Evolutionary conservation across 2,329 filamentous ascomycete genomes (phyloP).

Genomic region (Paraconiothyrium brasiliense): DNA sequence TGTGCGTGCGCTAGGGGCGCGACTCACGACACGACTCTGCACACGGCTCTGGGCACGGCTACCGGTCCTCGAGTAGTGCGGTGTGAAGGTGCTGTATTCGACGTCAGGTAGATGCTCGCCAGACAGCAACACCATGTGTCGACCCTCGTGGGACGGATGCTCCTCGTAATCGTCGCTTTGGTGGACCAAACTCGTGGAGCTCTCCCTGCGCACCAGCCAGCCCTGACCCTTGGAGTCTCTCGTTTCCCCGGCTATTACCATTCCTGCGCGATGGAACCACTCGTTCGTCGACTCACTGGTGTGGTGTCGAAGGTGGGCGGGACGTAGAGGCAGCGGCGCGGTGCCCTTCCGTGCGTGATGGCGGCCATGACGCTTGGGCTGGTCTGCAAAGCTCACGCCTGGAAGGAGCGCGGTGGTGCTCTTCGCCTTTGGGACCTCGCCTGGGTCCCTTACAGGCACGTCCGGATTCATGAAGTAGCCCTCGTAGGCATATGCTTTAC

Average conservation of each 20-base stretch:
- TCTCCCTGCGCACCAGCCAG: conserved; percentile 66
- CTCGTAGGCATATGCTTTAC: conserved; percentile 39
- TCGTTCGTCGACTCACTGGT: conserved; percentile 54
- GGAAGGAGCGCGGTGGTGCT: conserved; percentile 54
- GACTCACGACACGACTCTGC: conserved; percentile 49
- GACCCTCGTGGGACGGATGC: conserved; percentile 32
- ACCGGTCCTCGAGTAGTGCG: conserved; percentile 39
- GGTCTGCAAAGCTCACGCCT: conserved; percentile 39
- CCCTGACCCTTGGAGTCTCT: conserved; percentile 70
- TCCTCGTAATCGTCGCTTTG: conserved; percentile 48
- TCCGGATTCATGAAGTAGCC: conserved; percentile 43
- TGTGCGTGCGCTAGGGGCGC: conserved; percentile 51
- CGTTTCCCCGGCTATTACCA: conserved; percentile 65
- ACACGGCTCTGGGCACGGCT: conserved; percentile 51
- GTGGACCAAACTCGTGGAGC: conserved; percentile 62
- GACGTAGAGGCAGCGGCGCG: conserved; percentile 37
- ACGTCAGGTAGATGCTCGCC: conserved; percentile 46
- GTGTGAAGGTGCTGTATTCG: conserved; percentile 43
- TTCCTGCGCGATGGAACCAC: conserved; percentile 68
- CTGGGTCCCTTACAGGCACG: conserved; percentile 32
- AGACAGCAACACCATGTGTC: conserved; percentile 40
- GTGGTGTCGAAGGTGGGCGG: conserved; percentile 39
- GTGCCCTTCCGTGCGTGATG: conserved; percentile 45
- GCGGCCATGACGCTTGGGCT: conserved; percentile 18
- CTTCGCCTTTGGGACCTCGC: conserved; percentile 57